These are phyloP conservation scores for Silene latifolia DNA, from an alignment of 148 eudicot genomes.

Conservation along the genomic window DNA sequence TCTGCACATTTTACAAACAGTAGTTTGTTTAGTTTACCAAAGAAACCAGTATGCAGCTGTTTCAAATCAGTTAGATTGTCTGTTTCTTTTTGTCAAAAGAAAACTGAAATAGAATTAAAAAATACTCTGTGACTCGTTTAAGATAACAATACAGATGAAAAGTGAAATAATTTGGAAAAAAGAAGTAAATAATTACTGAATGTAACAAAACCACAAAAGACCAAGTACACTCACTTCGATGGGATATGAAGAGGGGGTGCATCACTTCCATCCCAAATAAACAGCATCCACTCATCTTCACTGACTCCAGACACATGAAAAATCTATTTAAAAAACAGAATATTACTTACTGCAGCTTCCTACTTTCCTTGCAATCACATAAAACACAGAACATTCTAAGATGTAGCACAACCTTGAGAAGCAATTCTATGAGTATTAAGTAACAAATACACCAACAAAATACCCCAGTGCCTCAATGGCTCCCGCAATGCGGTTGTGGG, in stretches of 20 bases:
- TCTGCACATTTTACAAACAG: conserved; percentile 38
- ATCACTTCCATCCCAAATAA: conserved; percentile 95
- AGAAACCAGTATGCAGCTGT: not conserved
- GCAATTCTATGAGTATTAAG: not conserved
- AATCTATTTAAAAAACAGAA: conserved; percentile 37
- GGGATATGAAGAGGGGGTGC: conserved; percentile 50
- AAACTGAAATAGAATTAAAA: too few species aligned
- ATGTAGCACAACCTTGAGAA: not conserved
- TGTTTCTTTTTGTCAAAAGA: not conserved
- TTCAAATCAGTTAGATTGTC: not conserved
- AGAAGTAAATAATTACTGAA: not conserved
- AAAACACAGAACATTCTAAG: not conserved
- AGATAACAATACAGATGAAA: not conserved
- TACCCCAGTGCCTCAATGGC: too few species aligned
- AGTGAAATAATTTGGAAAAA: not conserved
- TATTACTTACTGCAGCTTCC: not conserved
- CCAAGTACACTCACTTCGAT: conserved; percentile 47
- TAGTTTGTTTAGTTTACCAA: conserved; percentile 13
- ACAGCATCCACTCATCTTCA: conserved; percentile 55
- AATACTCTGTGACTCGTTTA: not conserved
- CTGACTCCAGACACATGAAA: conserved; percentile 50
- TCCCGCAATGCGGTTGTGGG: too few species aligned
- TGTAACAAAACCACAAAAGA: not conserved
- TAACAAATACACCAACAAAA: too few species aligned
- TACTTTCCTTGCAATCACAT: not conserved